Evolutionary conservation across 108 stramenopile species (phyloP).

Genomic region (Nitzschia putrida): DNA sequence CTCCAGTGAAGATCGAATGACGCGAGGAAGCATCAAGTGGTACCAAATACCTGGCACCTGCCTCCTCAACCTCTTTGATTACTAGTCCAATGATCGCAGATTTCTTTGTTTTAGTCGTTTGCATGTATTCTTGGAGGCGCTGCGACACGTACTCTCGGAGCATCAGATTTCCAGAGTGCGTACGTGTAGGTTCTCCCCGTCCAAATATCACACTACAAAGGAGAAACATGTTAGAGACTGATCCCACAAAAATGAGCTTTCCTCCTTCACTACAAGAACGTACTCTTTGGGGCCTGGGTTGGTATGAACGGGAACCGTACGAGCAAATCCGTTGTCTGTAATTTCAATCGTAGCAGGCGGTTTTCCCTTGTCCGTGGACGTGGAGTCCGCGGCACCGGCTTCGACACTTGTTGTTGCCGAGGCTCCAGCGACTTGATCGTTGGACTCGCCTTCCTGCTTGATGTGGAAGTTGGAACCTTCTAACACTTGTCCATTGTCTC

Average conservation of each 20-base stretch:
- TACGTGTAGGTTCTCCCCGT: slow-evolving; percentile 13
- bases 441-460: no score
- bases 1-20: slow-evolving; percentile 1
- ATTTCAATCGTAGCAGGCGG: background rate
- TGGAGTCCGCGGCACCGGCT: background rate
- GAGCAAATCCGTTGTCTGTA: background rate
- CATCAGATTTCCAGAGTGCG: slow-evolving; percentile 9
- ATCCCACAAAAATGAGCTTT: background rate
- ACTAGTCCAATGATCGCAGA: slow-evolving; percentile 14
- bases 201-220: slow-evolving; percentile 12
- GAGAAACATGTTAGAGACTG: background rate
- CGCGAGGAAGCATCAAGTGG: slow-evolving; percentile 5
- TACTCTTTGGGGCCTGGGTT: background rate
- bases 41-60: slow-evolving; percentile 13
- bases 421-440: background rate
- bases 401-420: background rate
- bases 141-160: background rate
- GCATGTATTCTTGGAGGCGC: slow-evolving; percentile 13
- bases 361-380: no score
- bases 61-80: background rate
- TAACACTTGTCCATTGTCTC: no score
- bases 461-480: no score
- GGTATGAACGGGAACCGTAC: background rate
- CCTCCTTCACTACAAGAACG: background rate
- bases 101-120: background rate